phyloP scores from a whole-genome alignment of 225 moss, liverwort and hornwort species.

The Antitrichia curtipendula region DNA sequence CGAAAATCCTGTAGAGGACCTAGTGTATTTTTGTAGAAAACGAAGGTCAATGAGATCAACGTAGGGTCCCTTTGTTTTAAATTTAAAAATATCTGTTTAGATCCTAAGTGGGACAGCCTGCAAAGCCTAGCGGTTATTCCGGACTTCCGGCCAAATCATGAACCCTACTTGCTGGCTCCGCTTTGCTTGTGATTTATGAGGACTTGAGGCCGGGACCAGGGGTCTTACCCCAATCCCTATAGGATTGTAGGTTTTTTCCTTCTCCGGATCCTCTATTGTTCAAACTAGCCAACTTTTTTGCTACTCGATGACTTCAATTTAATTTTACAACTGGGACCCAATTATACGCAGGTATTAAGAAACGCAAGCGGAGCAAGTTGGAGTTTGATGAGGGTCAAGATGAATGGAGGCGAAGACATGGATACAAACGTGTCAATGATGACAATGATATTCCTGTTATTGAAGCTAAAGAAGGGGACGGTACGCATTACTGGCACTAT shows the following conservation, averaged over 20 bases:
- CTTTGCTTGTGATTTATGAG: not conserved
- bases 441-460: constrained; percentile 72
- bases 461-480: constrained; percentile 63
- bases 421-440: constrained; percentile 89
- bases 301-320: not conserved
- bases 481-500: constrained; percentile 14
- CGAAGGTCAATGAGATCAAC: not conserved
- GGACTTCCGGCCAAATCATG: too few species aligned
- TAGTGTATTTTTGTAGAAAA: not conserved
- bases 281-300: not conserved
- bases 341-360: constrained; percentile 47
- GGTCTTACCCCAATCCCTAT: too few species aligned
- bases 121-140: not conserved
- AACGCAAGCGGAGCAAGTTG: constrained; percentile 87
- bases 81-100: not conserved
- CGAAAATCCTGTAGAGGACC: not conserved
- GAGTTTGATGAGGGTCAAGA: constrained; percentile 76
- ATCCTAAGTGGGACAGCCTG: not conserved
- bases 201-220: not conserved
- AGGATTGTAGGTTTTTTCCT: not conserved
- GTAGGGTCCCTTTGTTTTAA: not conserved
- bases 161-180: not conserved
- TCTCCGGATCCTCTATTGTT: not conserved
- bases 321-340: not conserved
- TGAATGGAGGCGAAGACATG: constrained; percentile 88